These are phyloP conservation scores for Aureobasidium mangrovei DNA, from an alignment of 2,329 filamentous ascomycete genomes.

Conservation along the genomic window DNA sequence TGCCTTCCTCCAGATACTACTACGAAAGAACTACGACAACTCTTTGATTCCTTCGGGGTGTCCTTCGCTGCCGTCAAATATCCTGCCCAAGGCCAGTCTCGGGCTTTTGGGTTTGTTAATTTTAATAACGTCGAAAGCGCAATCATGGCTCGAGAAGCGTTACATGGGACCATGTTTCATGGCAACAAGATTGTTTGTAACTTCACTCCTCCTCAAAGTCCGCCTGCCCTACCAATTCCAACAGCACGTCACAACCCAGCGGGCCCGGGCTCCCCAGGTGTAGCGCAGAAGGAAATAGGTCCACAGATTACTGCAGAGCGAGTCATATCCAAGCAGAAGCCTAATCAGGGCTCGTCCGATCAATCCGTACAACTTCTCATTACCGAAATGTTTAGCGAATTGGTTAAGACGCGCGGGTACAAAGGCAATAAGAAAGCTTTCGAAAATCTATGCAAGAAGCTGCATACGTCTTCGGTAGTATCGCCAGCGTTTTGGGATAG, in stretches of 20 bases:
- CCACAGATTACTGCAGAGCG: too few species aligned
- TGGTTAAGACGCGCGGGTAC: not conserved
- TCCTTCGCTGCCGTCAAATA: too few species aligned
- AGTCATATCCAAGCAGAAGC: too few species aligned
- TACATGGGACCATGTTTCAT: not conserved
- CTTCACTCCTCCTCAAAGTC: not conserved
- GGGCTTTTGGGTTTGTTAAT: not conserved
- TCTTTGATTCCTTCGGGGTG: not conserved
- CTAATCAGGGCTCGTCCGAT: not conserved
- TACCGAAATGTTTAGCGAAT: not conserved
- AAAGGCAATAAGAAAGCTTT: conserved; percentile 4
- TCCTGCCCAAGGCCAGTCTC: too few species aligned
- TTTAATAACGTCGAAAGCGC: not conserved
- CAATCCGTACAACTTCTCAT: not conserved
- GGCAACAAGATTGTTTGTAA: not conserved
- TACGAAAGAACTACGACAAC: not conserved
- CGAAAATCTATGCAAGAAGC: conserved; percentile 1
- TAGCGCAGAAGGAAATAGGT: too few species aligned
- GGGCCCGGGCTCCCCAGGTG: too few species aligned
- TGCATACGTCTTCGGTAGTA: not conserved
- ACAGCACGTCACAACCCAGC: too few species aligned
- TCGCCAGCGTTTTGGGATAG: not conserved
- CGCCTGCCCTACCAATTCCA: too few species aligned
- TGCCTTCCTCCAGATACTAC: not conserved
- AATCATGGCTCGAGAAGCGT: not conserved